phyloP scores from a whole-genome alignment of 768 basidiomycete genomes.

The Pleurotus cornucopiae region DNA sequence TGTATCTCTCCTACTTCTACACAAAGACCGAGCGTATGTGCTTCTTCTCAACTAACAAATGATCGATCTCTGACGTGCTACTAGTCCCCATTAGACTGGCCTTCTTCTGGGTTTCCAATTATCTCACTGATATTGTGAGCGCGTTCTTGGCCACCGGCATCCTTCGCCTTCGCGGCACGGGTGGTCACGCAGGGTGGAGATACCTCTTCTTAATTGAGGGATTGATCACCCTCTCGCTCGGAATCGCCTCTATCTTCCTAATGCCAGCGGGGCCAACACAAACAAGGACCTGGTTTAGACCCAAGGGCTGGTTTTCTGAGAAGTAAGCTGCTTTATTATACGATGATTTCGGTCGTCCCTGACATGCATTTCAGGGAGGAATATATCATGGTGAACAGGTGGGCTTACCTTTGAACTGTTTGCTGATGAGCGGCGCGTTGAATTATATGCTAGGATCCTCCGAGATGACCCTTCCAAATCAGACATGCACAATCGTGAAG shows the following conservation, averaged over 20 bases:
- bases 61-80: neutral
- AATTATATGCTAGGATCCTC: constrained; percentile 31
- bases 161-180: constrained; percentile 45
- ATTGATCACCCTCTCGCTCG: constrained; percentile 43
- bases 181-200: constrained; percentile 52
- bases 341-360: neutral
- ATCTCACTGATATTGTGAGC: constrained; percentile 47
- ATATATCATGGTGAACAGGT: constrained; percentile 58
- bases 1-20: constrained; percentile 66
- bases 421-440: neutral
- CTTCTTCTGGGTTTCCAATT: constrained; percentile 65
- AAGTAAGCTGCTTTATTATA: constrained; percentile 27
- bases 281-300: constrained; percentile 55
- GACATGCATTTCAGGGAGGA: constrained; percentile 40
- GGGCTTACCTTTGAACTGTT: neutral
- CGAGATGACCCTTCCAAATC: constrained; percentile 66
- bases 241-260: constrained; percentile 47
- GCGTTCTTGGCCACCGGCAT: constrained; percentile 67
- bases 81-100: constrained; percentile 63
- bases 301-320: constrained; percentile 64
- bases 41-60: neutral
- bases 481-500: constrained; percentile 72
- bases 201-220: constrained; percentile 59
- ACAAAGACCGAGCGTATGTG: constrained; percentile 49
- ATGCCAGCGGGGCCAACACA: constrained; percentile 65